Evolutionary conservation across 2,329 filamentous ascomycete genomes (phyloP), one percentile per base, ranked within the genome.

Genomic region (Pezicula radicicola): DNA sequence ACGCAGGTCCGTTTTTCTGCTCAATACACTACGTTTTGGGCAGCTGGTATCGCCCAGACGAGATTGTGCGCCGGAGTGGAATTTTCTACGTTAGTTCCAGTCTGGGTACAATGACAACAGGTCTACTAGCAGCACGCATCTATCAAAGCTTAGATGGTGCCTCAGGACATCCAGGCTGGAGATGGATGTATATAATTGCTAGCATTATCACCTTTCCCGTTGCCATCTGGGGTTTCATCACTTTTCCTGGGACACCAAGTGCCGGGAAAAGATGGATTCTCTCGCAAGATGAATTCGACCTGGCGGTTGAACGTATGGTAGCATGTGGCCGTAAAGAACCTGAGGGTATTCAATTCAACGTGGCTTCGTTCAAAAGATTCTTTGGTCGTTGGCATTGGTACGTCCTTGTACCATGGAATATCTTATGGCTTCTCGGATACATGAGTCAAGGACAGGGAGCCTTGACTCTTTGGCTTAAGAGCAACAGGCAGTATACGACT

Each of bases 381-480:
- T 79, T 70, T 3, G 58, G 57, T 2, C 74, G 69, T 35, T 72
- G 70, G 55, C 73, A 74, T 5, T 74, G 82, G 48, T 83, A 75
- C 70, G 66, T 71, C 0, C 63, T 83, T 13, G 63, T 81, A 0
- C 51, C 75, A 1, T 66, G 78, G 13, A 75, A 80, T 47, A 69
- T 79, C 6, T 69, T 83, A 33, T 83, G 83, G 64, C 83, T 77
- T 75, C 80, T 81, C 50, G 72, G 71, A 6, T 63, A 71, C 19
- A 73, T 77, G 48, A 73, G 71, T 1, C 19, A 4, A 21, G 21
- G 16, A 5, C 18, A 19, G 27, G 35, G 35, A 13, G 35, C 3
- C 4, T 83, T 77, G 50, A 60, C 81, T 4, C 69, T 84, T 0
- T 83, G 79, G 79, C 66, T 83, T 41, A 83, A 82, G 27, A 45